Percentiles rank a stretch among this genome's conserved stretches.
phyloP scores from a whole-genome alignment of 352 stramenopile genomes.

The Phytophthora pseudosyringae region DNA sequence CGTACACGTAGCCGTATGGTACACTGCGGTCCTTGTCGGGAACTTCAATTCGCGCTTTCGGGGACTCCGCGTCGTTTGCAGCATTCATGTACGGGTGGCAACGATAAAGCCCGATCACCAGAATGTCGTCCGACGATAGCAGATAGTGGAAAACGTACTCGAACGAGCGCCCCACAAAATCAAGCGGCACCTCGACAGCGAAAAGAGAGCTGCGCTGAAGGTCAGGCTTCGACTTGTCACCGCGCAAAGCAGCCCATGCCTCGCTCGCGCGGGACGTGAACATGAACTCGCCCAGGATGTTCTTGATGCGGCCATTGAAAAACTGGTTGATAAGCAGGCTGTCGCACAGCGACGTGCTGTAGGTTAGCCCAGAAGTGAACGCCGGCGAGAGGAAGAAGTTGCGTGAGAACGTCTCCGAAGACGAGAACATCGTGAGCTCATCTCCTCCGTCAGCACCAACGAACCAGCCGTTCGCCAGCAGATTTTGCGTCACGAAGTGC shows the following conservation, averaged over 20 bases:
- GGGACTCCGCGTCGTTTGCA: constrained; percentile 7
- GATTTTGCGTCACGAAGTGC: constrained; percentile 84
- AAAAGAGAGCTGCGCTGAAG: constrained; percentile 81
- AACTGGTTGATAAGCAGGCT: constrained; percentile 91
- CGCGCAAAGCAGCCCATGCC: constrained; percentile 40
- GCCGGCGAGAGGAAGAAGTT: constrained; percentile 85
- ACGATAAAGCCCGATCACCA: constrained; percentile 79
- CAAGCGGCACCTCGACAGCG: constrained; percentile 76
- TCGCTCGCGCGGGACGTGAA: constrained; percentile 77
- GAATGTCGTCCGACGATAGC: constrained; percentile 80
- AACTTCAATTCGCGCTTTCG: constrained; percentile 56
- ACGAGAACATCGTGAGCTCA: constrained; percentile 50
- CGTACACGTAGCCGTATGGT: constrained; percentile 85
- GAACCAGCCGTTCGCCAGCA: constrained; percentile 78
- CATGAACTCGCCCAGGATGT: constrained; percentile 88
- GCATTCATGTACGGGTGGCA: constrained; percentile 62
- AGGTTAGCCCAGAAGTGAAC: constrained; percentile 85
- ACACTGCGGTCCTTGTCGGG: constrained; percentile 69
- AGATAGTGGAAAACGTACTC: constrained; percentile 87
- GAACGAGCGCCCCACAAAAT: constrained; percentile 85
- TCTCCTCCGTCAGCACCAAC: constrained; percentile 31
- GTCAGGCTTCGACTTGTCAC: constrained; percentile 41
- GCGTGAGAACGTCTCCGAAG: constrained; percentile 63
- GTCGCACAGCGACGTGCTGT: constrained; percentile 87
- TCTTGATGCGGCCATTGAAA: constrained; percentile 89